Evolutionary conservation across 1,284 basidiomycete species (phyloP).

Genomic region (Ganoderma sinense): DNA sequence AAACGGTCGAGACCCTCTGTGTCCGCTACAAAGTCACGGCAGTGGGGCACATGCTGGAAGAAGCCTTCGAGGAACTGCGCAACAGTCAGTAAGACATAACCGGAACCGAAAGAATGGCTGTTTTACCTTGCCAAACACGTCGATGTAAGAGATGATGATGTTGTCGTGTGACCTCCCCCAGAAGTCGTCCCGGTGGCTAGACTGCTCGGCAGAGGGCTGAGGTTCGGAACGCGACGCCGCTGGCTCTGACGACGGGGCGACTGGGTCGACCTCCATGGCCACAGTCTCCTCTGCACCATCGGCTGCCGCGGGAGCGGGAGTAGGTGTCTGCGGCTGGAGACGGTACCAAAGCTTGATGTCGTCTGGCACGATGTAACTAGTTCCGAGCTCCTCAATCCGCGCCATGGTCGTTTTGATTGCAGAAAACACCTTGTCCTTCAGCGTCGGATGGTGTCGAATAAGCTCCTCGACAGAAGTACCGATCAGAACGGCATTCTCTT

Average conservation of each 20-base stretch:
- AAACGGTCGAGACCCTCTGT: conserved; percentile 82
- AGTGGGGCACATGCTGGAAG: conserved; percentile 91
- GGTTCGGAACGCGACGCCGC: neutral
- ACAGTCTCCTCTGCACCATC: conserved; percentile 46
- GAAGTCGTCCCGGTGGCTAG: conserved; percentile 44
- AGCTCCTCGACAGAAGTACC: conserved; percentile 95
- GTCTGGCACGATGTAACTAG: conserved; percentile 60
- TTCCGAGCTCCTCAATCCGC: conserved; percentile 79
- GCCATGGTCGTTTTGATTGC: conserved; percentile 75
- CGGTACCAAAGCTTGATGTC: conserved; percentile 74
- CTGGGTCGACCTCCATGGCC: conserved; percentile 54
- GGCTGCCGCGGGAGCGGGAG: conserved; percentile 39
- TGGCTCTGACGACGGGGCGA: conserved; percentile 3
- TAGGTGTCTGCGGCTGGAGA: conserved; percentile 44
- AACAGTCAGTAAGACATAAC: conserved; percentile 18
- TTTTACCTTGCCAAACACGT: conserved; percentile 75
- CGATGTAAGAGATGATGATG: conserved; percentile 76
- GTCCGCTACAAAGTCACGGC: conserved; percentile 87
- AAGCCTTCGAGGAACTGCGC: conserved; percentile 90
- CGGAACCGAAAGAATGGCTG: neutral
- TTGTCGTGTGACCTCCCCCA: conserved; percentile 71
- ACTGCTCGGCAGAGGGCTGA: conserved; percentile 16
- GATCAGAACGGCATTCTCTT: conserved; percentile 90
- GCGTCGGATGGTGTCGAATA: conserved; percentile 92
- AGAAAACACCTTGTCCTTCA: conserved; percentile 85